Base-by-base conservation (phyloP, 2,329 filamentous ascomycete species). In the Pseudogymnoascus sp. region DNA sequence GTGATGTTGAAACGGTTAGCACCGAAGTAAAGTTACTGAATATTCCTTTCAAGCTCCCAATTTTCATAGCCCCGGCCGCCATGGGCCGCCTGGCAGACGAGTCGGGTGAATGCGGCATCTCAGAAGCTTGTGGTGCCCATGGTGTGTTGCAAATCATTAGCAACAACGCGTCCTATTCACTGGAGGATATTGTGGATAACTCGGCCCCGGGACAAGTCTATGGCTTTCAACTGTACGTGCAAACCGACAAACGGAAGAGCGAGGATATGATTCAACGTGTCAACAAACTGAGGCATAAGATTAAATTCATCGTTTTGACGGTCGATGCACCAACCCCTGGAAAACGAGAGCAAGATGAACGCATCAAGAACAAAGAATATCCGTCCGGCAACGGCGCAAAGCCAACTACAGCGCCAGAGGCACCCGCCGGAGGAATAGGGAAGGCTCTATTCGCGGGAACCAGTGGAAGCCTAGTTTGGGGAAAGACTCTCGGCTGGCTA, bases 401-500 rank as follows among this genome's bases (percentile, higher is more conserved):
- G 64, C 76, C 77, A 0, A 77, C 77, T 22, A 82, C 82, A 65
- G 84, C 84, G 70, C 16, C 16, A 41, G 38, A 41, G 38, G 41
- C 22, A 46, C 41, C 19, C 19, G 41, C 41, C 41, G 83, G 22
- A 71, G 85, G 63, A 75, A 82, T 65, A 81, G 86, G 79, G 81
- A 82, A 12, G 70, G 75, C 31, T 83, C 82, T 73, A 80, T 88
- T 69, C 84, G 83, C 19, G 70, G 85, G 63, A 75, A 82, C 65
- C 19, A 24, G 81, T 86, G 79, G 81, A 82, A 12, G 70, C 75
- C 31, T 83, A 82, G 75, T 86, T 11, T 80, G 69, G 7, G 91
- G 87, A 88, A 79, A 82, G 50, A 88, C 89, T 71, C 78, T 90
- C 1, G 75, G 79, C 4, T 90, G 87, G 86, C 70, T 90, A 22